These are phyloP conservation scores for Saccharomycopsis sp. DNA, from an alignment of 805 yeast genomes.

Conservation along the genomic window DNA sequence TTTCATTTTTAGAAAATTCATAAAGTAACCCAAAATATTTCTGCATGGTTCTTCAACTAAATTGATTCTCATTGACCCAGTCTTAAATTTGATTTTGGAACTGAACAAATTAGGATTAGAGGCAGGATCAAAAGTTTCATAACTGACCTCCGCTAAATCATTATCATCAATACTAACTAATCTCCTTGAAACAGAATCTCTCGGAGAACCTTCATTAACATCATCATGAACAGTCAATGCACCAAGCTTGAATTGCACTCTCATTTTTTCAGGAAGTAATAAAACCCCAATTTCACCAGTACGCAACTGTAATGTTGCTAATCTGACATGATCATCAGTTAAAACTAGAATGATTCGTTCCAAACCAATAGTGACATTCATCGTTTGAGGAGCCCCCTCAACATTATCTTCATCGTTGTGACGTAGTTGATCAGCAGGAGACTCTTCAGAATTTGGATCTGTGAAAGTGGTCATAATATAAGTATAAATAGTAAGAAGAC, in stretches of 20 bases:
- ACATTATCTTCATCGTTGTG: conserved; percentile 52
- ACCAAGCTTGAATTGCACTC: conserved; percentile 62
- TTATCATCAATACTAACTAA: conserved; percentile 74
- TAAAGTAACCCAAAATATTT: conserved; percentile 53
- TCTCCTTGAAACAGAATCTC: conserved; percentile 49
- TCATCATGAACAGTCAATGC: conserved; percentile 73
- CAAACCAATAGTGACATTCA: conserved; percentile 56
- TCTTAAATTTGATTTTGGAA: conserved; percentile 48
- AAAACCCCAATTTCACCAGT: conserved; percentile 60
- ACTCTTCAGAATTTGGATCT: conserved; percentile 58
- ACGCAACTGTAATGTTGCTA: conserved; percentile 70
- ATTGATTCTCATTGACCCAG: conserved; percentile 68
- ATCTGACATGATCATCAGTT: conserved; percentile 69
- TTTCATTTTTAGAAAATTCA: conserved; percentile 77
- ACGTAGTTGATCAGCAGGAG: conserved; percentile 60
- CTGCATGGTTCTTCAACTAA: conserved; percentile 76
- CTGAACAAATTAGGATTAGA: conserved; percentile 38
- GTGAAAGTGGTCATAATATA: conserved; percentile 82
- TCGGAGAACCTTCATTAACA: conserved; percentile 48
- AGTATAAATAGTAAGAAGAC: conserved; percentile 68
- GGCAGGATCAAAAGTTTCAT: conserved; percentile 66
- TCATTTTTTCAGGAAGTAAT: conserved; percentile 68
- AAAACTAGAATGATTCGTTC: conserved; percentile 66
- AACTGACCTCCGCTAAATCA: conserved; percentile 69
- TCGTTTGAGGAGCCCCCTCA: conserved; percentile 60